Conservation (phyloP, 1,284 basidiomycete species). For the Fomes fomentarius region DNA sequence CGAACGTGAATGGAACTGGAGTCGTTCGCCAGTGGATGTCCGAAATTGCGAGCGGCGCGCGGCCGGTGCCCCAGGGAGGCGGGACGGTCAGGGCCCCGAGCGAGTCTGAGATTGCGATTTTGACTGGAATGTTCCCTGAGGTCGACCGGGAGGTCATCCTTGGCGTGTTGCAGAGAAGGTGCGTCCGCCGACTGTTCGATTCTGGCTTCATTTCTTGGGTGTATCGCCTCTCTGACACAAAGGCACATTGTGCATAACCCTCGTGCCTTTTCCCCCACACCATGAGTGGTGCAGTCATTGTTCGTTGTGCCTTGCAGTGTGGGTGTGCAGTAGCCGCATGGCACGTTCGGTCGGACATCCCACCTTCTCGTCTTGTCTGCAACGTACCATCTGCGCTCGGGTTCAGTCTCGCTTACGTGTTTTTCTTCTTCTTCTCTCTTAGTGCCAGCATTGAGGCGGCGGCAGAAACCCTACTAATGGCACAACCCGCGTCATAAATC, state of each 20-base stretch:
- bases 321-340: too few species aligned
- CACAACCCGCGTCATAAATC: conserved; percentile 14
- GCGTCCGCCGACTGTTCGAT: too few species aligned
- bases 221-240: too few species aligned
- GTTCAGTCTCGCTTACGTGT: conserved; percentile 6
- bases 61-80: conserved; percentile 44
- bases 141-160: conserved; percentile 76
- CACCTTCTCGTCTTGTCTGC: background rate
- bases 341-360: background rate
- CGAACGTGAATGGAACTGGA: conserved; percentile 9
- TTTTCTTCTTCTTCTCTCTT: conserved; percentile 7
- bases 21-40: conserved; percentile 84
- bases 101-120: conserved; percentile 73
- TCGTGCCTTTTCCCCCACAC: too few species aligned
- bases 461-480: conserved; percentile 72
- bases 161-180: conserved; percentile 82
- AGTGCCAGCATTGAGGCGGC: conserved; percentile 81
- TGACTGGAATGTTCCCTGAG: conserved; percentile 85
- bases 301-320: too few species aligned
- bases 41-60: conserved; percentile 67
- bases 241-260: too few species aligned
- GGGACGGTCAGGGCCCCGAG: conserved; percentile 66
- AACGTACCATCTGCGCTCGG: conserved; percentile 6
- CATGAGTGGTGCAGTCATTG: too few species aligned
- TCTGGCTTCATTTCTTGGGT: too few species aligned